Evolutionary conservation across 1,284 basidiomycete genomes (phyloP).

Genomic region (Sphagnurus paluster): DNA sequence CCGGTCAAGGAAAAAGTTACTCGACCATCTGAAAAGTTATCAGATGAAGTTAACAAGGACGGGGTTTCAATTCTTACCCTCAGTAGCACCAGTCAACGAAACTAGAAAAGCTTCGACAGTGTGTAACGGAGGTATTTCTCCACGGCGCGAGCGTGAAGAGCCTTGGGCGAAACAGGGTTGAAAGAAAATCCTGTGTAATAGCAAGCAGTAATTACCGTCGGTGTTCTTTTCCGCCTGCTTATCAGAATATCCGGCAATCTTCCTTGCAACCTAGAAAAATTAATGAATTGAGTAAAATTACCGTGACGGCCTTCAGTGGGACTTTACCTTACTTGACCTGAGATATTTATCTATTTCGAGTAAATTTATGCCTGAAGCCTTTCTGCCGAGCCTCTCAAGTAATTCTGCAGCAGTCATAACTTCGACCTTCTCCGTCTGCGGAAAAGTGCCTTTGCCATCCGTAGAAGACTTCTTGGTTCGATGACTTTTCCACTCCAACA

Average conservation of each 20-base stretch:
- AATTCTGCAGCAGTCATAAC: slow-evolving; percentile 70
- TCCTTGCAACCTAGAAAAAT: slow-evolving; percentile 55
- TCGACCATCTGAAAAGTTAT: slow-evolving; percentile 55
- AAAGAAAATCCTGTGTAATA: slow-evolving; percentile 20
- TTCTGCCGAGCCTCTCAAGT: slow-evolving; percentile 65
- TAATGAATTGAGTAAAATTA: background rate
- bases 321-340: slow-evolving; percentile 78
- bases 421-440: slow-evolving; percentile 37
- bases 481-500: slow-evolving; percentile 47
- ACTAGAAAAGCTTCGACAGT: slow-evolving; percentile 84
- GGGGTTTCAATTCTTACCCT: slow-evolving; percentile 61
- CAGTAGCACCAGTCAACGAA: slow-evolving; percentile 77
- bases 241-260: slow-evolving; percentile 82
- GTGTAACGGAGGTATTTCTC: slow-evolving; percentile 77
- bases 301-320: too few species aligned
- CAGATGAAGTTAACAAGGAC: slow-evolving; percentile 5
- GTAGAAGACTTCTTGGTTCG: slow-evolving; percentile 13
- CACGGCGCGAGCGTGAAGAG: slow-evolving; percentile 32
- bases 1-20: slow-evolving; percentile 51
- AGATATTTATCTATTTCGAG: slow-evolving; percentile 85
- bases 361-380: slow-evolving; percentile 75
- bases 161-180: slow-evolving; percentile 16
- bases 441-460: slow-evolving; percentile 16
- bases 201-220: slow-evolving; percentile 41
- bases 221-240: slow-evolving; percentile 57